Conservation (phyloP, 208 protist species). For the Polymyxa betae region DNA sequence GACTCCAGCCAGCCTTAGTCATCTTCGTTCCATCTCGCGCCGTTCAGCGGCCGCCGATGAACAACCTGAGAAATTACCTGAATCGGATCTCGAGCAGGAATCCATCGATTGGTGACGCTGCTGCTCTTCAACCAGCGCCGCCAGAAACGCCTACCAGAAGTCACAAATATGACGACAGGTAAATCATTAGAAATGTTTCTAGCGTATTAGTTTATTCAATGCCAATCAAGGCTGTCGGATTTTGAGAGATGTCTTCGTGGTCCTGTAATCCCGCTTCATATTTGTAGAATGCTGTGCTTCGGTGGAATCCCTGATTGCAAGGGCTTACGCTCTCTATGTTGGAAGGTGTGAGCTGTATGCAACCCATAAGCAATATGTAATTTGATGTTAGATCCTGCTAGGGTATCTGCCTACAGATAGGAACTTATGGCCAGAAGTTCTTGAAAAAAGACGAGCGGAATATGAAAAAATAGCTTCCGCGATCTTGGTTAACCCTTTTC, state of each 20-base stretch:
- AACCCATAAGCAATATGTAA: background rate
- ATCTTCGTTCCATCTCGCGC: too few species aligned
- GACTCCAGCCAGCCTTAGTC: too few species aligned
- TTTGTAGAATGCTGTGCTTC: background rate
- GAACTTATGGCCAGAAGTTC: background rate
- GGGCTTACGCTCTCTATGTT: background rate
- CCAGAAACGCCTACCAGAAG: too few species aligned
- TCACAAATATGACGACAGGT: background rate
- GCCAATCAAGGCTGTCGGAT: background rate
- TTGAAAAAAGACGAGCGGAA: background rate
- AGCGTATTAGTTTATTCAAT: background rate
- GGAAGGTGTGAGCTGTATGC: background rate
- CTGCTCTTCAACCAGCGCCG: too few species aligned
- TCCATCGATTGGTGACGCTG: too few species aligned
- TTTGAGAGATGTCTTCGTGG: background rate
- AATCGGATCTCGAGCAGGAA: too few species aligned
- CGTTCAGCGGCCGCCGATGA: too few species aligned
- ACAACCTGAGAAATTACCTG: too few species aligned
- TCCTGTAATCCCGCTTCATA: background rate
- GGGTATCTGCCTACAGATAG: constrained; percentile 14
- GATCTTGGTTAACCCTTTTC: constrained; percentile 2
- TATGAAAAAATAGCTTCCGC: background rate
- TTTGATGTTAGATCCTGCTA: background rate
- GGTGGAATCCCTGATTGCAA: constrained; percentile 2
- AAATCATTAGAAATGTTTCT: background rate